Conservation (phyloP, 495 filamentous ascomycete species). For the Aspergillus conjunctus region DNA sequence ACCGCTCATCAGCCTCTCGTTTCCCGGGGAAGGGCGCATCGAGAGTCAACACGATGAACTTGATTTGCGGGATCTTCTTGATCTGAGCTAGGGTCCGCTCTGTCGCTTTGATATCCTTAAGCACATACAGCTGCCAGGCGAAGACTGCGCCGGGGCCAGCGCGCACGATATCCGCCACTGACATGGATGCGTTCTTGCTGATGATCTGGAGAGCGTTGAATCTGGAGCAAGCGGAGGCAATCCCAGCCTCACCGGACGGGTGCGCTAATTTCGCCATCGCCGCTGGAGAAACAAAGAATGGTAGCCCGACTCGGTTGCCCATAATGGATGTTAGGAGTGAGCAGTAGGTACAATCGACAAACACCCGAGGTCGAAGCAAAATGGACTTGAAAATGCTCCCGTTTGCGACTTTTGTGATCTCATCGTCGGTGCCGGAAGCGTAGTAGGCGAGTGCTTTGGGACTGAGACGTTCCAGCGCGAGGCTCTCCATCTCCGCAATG, state of each 20-base stretch:
- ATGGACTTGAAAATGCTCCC: conserved; percentile 75
- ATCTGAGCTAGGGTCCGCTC: conserved; percentile 79
- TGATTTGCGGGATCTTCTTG: conserved; percentile 66
- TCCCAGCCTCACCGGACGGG: conserved; percentile 82
- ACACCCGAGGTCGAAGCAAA: conserved; percentile 81
- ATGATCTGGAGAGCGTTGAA: conserved; percentile 82
- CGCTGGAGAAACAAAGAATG: conserved; percentile 80
- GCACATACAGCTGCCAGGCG: conserved; percentile 92
- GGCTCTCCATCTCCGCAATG: conserved; percentile 68
- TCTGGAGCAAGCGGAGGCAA: conserved; percentile 72
- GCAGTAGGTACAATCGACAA: conserved; percentile 76
- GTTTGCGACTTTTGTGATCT: conserved; percentile 75
- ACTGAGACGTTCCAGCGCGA: conserved; percentile 72
- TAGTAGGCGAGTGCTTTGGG: conserved; percentile 92
- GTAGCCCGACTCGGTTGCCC: conserved; percentile 66
- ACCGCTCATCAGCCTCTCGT: conserved; percentile 80
- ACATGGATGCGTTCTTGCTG: conserved; percentile 85
- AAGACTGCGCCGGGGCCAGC: conserved; percentile 71
- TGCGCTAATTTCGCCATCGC: conserved; percentile 90
- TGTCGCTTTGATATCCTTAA: conserved; percentile 75
- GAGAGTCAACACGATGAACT: conserved; percentile 82
- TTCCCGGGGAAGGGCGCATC: conserved; percentile 91
- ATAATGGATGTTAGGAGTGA: conserved; percentile 70
- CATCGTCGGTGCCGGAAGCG: conserved; percentile 84
- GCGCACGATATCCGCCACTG: conserved; percentile 78